These are phyloP conservation scores for Friedmanniomyces simplex DNA, from an alignment of 495 filamentous ascomycete genomes.

Conservation along the genomic window DNA sequence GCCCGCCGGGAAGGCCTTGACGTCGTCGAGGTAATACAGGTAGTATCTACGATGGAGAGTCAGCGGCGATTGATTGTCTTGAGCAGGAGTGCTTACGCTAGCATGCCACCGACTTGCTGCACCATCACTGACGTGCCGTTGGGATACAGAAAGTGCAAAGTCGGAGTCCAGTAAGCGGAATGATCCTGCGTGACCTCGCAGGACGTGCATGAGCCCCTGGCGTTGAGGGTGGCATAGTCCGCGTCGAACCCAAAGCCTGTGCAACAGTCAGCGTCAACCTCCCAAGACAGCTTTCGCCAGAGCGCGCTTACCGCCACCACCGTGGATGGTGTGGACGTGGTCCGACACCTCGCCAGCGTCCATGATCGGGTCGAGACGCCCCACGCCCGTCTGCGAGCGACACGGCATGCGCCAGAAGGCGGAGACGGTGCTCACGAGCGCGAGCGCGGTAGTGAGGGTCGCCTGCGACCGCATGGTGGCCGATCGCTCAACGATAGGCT, in stretches of 20 bases:
- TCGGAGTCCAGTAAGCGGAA: conserved; percentile 54
- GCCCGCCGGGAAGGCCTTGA: conserved; percentile 64
- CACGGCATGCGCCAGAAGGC: conserved; percentile 33
- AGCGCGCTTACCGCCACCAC: conserved; percentile 38
- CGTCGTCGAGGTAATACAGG: conserved; percentile 49
- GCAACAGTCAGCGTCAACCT: not conserved
- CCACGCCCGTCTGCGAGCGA: conserved; percentile 38
- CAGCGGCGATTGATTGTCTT: not conserved
- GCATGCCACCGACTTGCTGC: conserved; percentile 46
- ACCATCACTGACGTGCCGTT: conserved; percentile 48
- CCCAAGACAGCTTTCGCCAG: too few relatives aligned
- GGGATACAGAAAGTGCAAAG: conserved; percentile 45
- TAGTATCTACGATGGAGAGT: conserved; percentile 49
- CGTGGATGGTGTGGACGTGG: conserved; percentile 67
- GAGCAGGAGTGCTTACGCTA: conserved; percentile 35
- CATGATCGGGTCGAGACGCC: conserved; percentile 63
- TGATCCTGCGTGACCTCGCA: conserved; percentile 50
- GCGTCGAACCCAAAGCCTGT: conserved; percentile 40
- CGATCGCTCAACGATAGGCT: not conserved
- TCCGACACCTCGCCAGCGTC: conserved; percentile 42
- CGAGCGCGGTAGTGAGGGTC: conserved; percentile 7
- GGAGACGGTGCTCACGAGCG: conserved; percentile 8
- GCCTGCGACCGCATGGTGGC: conserved; percentile 16
- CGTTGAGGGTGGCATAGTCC: conserved; percentile 34
- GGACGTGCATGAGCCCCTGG: conserved; percentile 42